Percentiles rank a stretch among this genome's conserved stretches.
Evolutionary conservation across 2,329 filamentous ascomycete species (phyloP).

Genomic region (Monilinia vaccinii-corymbosi): DNA sequence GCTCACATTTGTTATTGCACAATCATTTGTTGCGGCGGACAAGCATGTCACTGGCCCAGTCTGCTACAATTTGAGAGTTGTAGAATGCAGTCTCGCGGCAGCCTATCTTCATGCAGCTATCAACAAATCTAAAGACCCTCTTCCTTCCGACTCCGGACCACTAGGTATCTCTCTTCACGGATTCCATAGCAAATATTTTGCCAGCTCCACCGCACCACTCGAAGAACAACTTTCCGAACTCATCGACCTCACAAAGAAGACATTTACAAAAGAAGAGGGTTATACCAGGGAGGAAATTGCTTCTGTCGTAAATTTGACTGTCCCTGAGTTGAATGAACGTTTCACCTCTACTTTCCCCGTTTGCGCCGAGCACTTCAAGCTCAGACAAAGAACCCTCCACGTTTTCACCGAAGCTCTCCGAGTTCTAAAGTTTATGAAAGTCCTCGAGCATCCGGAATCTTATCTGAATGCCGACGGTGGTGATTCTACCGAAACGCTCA

Average conservation of each 20-base stretch:
- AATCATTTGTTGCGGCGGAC: conserved; percentile 88
- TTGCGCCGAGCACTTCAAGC: conserved; percentile 76
- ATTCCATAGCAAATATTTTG: conserved; percentile 76
- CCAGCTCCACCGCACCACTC: conserved; percentile 32
- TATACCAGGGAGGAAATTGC: conserved; percentile 87
- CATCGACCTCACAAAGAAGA: conserved; percentile 57
- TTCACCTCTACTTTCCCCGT: conserved; percentile 88
- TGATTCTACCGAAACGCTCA: conserved; percentile 47
- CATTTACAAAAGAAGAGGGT: conserved; percentile 68
- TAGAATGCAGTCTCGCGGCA: conserved; percentile 87
- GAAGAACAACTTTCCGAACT: conserved; percentile 65
- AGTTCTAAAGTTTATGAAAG: conserved; percentile 71
- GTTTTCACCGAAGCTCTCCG: conserved; percentile 85
- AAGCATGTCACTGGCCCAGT: conserved; percentile 90
- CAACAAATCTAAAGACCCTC: conserved; percentile 45
- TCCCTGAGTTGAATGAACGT: conserved; percentile 61
- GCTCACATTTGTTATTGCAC: conserved; percentile 84
- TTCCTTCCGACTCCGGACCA: conserved; percentile 72
- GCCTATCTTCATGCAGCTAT: conserved; percentile 52
- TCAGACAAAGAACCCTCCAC: conserved; percentile 80
- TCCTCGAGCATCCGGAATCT: conserved; percentile 51
- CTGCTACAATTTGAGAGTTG: conserved; percentile 94
- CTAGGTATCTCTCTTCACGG: conserved; percentile 76
- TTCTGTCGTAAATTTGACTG: conserved; percentile 56
- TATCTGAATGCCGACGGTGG: conserved; percentile 21